These are phyloP conservation scores for Scheffersomyces insectosa DNA, from an alignment of 1,139 yeast genomes.

Conservation along the genomic window DNA sequence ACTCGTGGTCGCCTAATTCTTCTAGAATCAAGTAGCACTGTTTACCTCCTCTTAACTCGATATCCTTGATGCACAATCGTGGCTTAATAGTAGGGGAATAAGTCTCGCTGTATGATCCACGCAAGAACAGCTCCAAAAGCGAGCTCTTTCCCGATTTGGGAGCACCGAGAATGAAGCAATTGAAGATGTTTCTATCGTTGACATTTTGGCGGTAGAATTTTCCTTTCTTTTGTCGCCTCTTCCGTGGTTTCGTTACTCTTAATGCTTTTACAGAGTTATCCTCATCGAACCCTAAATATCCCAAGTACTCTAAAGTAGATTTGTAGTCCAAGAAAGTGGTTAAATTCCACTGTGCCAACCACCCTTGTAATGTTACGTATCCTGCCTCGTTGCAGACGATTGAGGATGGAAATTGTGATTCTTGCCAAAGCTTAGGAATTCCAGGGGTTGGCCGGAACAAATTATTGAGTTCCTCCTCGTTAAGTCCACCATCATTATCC, in stretches of 20 bases:
- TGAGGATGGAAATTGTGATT: constrained; percentile 79
- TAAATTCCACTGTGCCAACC: constrained; percentile 99
- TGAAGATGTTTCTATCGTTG: constrained; percentile 84
- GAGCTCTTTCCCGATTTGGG: constrained; percentile 86
- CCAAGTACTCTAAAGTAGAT: constrained; percentile 83
- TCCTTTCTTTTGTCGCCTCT: constrained; percentile 62
- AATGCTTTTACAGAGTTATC: constrained; percentile 58
- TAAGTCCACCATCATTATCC: constrained; percentile 94
- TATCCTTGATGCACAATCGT: constrained; percentile 82
- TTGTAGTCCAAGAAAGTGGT: constrained; percentile 84
- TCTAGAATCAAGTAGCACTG: constrained; percentile 90
- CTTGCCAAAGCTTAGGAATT: constrained; percentile 81
- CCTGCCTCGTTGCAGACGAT: constrained; percentile 91
- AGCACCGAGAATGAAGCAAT: constrained; percentile 85
- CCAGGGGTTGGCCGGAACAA: constrained; percentile 92
- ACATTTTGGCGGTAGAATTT: constrained; percentile 68
- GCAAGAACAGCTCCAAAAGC: constrained; percentile 75
- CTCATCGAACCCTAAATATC: constrained; percentile 82
- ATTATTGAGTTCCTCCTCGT: constrained; percentile 63
- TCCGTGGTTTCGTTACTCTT: constrained; percentile 80
- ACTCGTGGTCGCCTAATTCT: constrained; percentile 85
- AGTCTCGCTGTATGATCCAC: constrained; percentile 66
- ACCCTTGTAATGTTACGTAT: constrained; percentile 88
- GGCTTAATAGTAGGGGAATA: constrained; percentile 86
- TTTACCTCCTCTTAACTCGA: constrained; percentile 93